Evolutionary conservation across 257 asterid genomes (phyloP).

Genomic region (Lantana camara): DNA sequence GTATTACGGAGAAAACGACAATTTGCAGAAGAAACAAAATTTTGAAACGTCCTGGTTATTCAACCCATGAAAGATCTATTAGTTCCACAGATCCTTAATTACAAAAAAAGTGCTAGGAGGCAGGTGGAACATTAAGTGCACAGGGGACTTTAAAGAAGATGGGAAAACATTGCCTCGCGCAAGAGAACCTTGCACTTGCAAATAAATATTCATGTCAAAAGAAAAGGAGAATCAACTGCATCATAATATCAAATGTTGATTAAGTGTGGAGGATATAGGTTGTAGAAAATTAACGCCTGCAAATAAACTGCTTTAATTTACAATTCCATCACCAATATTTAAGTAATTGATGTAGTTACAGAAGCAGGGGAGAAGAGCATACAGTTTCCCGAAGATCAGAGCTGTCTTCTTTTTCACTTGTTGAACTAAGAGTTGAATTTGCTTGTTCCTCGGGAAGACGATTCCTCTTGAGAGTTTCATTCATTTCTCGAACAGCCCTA

Average conservation of each 20-base stretch:
- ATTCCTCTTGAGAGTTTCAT: constrained; percentile 60
- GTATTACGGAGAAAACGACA: constrained; percentile 15
- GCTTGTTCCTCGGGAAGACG: constrained; percentile 55
- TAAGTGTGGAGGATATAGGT: background rate
- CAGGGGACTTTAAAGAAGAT: background rate
- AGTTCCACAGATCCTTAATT: constrained; percentile 12
- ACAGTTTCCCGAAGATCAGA: constrained; percentile 67
- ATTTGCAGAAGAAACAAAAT: constrained; percentile 8
- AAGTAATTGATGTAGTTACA: constrained; percentile 8
- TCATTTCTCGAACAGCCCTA: constrained; percentile 91
- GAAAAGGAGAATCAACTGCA: background rate
- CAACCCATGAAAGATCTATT: background rate
- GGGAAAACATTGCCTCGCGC: background rate
- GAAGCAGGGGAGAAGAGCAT: constrained; percentile 35
- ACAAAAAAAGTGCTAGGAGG: background rate
- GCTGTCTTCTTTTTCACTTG: constrained; percentile 58
- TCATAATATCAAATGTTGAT: no score
- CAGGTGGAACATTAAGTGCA: constrained; percentile 10
- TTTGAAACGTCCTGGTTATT: constrained; percentile 4
- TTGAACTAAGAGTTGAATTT: constrained; percentile 47
- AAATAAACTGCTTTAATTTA: background rate
- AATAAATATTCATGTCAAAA: constrained; percentile 2
- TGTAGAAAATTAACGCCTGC: constrained; percentile 8
- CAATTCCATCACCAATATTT: constrained; percentile 19
- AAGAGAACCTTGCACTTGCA: constrained; percentile 12